A percentile compares a stretch with the other conserved stretches of the same genome.
Evolutionary conservation across 2,329 filamentous ascomycete genomes (phyloP).

Genomic region (Ascocoryne sarcoides): DNA sequence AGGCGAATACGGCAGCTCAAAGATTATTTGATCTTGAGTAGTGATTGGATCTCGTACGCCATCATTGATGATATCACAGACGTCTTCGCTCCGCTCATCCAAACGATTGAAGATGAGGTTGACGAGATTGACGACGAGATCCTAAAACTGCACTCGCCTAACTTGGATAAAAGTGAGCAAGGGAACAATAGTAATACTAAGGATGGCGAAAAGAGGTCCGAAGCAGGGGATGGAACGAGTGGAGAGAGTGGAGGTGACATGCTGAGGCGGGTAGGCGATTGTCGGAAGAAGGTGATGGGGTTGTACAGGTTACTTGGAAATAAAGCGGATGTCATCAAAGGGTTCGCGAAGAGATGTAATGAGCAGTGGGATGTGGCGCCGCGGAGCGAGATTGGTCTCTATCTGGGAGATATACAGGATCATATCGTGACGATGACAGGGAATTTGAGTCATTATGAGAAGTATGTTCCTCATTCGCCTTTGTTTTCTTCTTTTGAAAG

Average conservation of each 20-base stretch:
- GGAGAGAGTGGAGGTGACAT: conserved; percentile 61
- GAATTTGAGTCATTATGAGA: conserved; percentile 92
- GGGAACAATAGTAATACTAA: conserved; percentile 30
- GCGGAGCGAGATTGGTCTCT: conserved; percentile 91
- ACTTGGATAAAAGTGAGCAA: conserved; percentile 31
- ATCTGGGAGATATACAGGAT: conserved; percentile 96
- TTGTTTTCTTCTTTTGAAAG: not conserved
- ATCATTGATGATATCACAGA: conserved; percentile 98
- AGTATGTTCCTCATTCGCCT: conserved; percentile 45
- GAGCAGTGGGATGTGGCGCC: conserved; percentile 97
- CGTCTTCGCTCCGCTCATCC: conserved; percentile 85
- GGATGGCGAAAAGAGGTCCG: conserved; percentile 38
- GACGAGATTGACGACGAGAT: conserved; percentile 95
- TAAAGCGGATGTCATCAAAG: conserved; percentile 98
- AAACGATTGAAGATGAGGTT: conserved; percentile 89
- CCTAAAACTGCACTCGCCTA: conserved; percentile 63
- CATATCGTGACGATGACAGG: conserved; percentile 99
- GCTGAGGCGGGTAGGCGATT: conserved; percentile 86
- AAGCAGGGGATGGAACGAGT: conserved; percentile 31
- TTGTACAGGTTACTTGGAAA: conserved; percentile 88
- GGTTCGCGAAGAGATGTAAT: conserved; percentile 96
- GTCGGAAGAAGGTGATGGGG: conserved; percentile 94
- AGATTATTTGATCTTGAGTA: conserved; percentile 85
- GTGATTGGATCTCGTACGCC: conserved; percentile 97
- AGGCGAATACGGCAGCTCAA: conserved; percentile 86